These are phyloP conservation scores for Claviceps sp. DNA, from an alignment of 2,329 filamentous ascomycete genomes.

Conservation along the genomic window DNA sequence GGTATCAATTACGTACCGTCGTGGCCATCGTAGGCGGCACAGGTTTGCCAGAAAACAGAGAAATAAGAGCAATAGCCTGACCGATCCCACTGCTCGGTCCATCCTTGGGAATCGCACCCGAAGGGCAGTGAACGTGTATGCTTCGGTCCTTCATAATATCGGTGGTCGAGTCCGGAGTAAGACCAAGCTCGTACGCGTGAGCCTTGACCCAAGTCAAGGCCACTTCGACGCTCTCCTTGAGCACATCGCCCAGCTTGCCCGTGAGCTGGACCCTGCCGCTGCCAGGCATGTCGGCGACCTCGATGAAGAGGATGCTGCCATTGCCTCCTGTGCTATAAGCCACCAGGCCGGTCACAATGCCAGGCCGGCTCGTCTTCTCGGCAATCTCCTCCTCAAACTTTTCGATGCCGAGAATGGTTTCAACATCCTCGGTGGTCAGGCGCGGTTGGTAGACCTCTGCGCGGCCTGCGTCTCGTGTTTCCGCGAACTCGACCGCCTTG, in stretches of 20 bases:
- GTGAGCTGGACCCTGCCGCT: conserved; percentile 86
- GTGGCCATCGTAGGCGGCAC: conserved; percentile 91
- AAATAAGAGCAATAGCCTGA: conserved; percentile 86
- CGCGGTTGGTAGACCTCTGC: conserved; percentile 58
- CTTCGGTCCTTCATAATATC: conserved; percentile 94
- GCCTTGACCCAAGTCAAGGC: conserved; percentile 95
- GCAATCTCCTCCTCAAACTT: conserved; percentile 93
- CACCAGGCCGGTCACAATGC: conserved; percentile 90
- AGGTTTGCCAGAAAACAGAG: conserved; percentile 70
- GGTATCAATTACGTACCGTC: conserved; percentile 46
- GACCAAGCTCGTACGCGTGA: conserved; percentile 79
- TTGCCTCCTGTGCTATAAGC: conserved; percentile 88
- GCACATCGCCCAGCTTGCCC: conserved; percentile 87
- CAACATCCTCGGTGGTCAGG: conserved; percentile 67
- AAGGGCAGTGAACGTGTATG: conserved; percentile 92
- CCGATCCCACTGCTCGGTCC: conserved; percentile 78
- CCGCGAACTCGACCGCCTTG: conserved; percentile 90
- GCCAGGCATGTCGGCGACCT: conserved; percentile 94
- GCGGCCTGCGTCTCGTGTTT: conserved; percentile 64
- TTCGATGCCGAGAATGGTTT: conserved; percentile 83
- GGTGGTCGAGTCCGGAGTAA: conserved; percentile 66
- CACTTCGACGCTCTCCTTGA: conserved; percentile 95
- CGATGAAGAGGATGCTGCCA: conserved; percentile 94
- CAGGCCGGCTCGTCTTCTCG: conserved; percentile 69
- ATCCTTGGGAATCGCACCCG: conserved; percentile 90